phyloP scores from a whole-genome alignment of 345 rosid genomes.

The Populus davidiana region DNA sequence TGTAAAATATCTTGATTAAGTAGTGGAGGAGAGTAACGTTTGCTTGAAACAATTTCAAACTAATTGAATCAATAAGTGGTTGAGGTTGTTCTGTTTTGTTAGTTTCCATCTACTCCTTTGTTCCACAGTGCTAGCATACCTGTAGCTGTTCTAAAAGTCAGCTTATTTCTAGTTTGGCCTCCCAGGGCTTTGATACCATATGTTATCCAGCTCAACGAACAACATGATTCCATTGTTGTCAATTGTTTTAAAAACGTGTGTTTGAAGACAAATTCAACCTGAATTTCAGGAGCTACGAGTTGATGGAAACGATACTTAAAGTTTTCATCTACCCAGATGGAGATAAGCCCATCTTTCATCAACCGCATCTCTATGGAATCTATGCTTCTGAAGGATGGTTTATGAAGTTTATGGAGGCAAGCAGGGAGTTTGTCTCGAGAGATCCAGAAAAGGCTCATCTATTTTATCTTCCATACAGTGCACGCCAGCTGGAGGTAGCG shows the following conservation, averaged over 20 bases:
- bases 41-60: too few species aligned
- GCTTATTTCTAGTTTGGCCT: not conserved
- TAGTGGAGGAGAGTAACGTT: too few species aligned
- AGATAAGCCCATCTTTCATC: constrained; percentile 65
- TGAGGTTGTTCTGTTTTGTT: too few species aligned
- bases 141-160: not conserved
- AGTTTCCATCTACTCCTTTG: too few species aligned
- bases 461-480: constrained; percentile 86
- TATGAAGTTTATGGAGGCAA: constrained; percentile 76
- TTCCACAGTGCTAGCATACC: not conserved
- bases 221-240: not conserved
- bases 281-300: constrained; percentile 68
- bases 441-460: constrained; percentile 84
- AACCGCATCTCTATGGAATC: constrained; percentile 67
- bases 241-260: not conserved
- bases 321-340: constrained; percentile 81
- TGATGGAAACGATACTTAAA: constrained; percentile 81
- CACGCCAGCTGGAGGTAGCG: constrained; percentile 57
- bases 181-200: not conserved
- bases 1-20: too few species aligned
- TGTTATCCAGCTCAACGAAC: not conserved
- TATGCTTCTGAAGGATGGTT: constrained; percentile 99
- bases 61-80: too few species aligned
- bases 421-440: constrained; percentile 61
- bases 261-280: constrained; percentile 2